A percentile compares a stretch with the other conserved stretches of the same genome.
phyloP scores from a whole-genome alignment of 2,329 filamentous ascomycete species.

The Alternaria sp. region DNA sequence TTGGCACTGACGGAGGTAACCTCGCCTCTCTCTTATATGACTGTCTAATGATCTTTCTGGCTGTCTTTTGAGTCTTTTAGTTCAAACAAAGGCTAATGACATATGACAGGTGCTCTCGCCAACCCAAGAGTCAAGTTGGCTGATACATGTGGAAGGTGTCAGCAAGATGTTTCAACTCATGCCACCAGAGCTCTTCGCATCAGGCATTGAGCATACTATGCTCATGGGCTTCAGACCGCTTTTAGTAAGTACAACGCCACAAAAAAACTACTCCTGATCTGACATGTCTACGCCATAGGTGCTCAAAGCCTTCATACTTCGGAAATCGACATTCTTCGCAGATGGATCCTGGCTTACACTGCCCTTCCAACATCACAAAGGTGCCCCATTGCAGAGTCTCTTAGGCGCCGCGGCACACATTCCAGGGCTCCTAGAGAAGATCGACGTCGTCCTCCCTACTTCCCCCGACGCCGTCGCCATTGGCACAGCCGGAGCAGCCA shows the following conservation, averaged over 20 bases:
- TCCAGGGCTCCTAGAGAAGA: neutral
- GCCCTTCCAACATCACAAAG: neutral
- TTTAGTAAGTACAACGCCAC: neutral
- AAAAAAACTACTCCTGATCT: accelerated
- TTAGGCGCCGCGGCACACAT: neutral
- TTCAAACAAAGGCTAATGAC: neutral
- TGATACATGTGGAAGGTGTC: neutral
- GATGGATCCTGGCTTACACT: neutral
- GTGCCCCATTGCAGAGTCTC: neutral
- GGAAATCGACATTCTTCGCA: neutral
- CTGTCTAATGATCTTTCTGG: neutral
- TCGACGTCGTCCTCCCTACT: neutral
- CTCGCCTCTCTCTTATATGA: neutral
- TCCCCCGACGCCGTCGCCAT: neutral
- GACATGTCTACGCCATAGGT: neutral
- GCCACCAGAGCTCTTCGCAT: neutral
- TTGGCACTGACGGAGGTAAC: neutral
- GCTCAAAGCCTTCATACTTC: neutral
- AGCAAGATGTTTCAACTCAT: neutral
- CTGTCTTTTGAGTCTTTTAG: neutral
- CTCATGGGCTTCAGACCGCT: neutral
- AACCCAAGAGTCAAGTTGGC: neutral
- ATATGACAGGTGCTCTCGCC: neutral
- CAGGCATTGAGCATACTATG: neutral
- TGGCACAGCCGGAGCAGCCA: neutral